phyloP scores from a whole-genome alignment of 192 early-diverging fungal species.

The Backusella circina region DNA sequence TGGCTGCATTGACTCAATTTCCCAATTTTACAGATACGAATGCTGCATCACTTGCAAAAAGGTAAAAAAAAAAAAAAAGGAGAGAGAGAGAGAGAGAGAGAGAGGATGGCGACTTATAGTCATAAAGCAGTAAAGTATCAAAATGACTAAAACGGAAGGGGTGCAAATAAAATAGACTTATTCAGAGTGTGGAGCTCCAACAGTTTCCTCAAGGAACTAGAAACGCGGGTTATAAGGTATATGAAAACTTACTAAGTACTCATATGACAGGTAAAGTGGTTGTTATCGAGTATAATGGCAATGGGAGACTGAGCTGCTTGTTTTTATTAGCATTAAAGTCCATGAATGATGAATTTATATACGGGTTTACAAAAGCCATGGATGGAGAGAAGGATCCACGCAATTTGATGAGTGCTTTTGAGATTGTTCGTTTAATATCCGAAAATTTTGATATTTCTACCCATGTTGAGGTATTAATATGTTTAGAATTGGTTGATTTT shows the following conservation, averaged over 20 bases:
- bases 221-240: constrained; percentile 65
- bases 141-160: neutral
- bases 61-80: constrained; percentile 23
- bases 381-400: constrained; percentile 99
- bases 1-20: constrained; percentile 58
- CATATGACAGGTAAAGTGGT: constrained; percentile 49
- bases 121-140: neutral
- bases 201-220: constrained; percentile 86
- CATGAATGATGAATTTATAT: constrained; percentile 70
- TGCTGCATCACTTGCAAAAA: constrained; percentile 47
- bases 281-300: neutral
- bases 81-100: constrained; percentile 5
- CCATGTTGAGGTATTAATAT: constrained; percentile 63
- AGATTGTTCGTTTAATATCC: constrained; percentile 67
- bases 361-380: constrained; percentile 80
- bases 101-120: neutral
- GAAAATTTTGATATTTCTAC: constrained; percentile 73
- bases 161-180: constrained; percentile 48
- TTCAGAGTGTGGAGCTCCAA: constrained; percentile 87
- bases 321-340: constrained; percentile 49
- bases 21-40: constrained; percentile 55
- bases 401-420: constrained; percentile 87
- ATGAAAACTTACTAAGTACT: constrained; percentile 64
- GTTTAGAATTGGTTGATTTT: neutral
- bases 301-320: neutral